phyloP scores from a whole-genome alignment of 768 basidiomycete genomes.

The Steccherinum ochraceum region DNA sequence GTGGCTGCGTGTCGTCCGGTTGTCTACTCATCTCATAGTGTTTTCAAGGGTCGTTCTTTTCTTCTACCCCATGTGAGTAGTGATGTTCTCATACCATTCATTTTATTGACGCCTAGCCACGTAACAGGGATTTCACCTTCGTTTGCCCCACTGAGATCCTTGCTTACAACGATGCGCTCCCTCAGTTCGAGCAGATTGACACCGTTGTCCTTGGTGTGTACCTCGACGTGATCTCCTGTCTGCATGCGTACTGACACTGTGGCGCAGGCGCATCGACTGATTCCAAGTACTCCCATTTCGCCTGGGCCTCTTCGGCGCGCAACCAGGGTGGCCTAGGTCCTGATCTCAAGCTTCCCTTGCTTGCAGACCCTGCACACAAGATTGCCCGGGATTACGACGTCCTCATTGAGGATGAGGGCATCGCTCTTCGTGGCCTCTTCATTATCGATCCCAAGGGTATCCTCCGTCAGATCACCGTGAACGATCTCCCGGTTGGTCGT shows the following conservation, averaged over 20 bases:
- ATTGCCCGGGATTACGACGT: constrained; percentile 86
- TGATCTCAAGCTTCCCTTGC: constrained; percentile 75
- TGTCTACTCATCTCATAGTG: constrained; percentile 1
- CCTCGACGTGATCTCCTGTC: background rate
- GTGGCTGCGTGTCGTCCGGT: constrained; percentile 13
- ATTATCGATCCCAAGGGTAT: constrained; percentile 82
- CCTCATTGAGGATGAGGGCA: constrained; percentile 81
- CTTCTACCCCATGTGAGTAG: constrained; percentile 85
- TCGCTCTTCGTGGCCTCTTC: constrained; percentile 83
- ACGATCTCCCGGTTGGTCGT: constrained; percentile 92
- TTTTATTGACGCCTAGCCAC: background rate
- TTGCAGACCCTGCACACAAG: constrained; percentile 74
- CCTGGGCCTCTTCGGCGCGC: constrained; percentile 79
- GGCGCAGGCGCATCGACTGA: constrained; percentile 74
- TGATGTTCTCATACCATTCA: background rate
- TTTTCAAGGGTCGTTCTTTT: constrained; percentile 76
- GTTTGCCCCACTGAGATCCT: constrained; percentile 96
- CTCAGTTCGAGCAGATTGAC: constrained; percentile 66
- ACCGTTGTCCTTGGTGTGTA: constrained; percentile 69
- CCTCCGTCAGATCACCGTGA: constrained; percentile 78
- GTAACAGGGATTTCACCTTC: constrained; percentile 73
- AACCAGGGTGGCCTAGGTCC: constrained; percentile 89
- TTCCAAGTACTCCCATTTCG: constrained; percentile 82
- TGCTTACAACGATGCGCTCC: constrained; percentile 86
- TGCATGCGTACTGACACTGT: constrained; percentile 5